phyloP scores from a whole-genome alignment of 2,329 filamentous ascomycete genomes.

The Bipolaris cookei region DNA sequence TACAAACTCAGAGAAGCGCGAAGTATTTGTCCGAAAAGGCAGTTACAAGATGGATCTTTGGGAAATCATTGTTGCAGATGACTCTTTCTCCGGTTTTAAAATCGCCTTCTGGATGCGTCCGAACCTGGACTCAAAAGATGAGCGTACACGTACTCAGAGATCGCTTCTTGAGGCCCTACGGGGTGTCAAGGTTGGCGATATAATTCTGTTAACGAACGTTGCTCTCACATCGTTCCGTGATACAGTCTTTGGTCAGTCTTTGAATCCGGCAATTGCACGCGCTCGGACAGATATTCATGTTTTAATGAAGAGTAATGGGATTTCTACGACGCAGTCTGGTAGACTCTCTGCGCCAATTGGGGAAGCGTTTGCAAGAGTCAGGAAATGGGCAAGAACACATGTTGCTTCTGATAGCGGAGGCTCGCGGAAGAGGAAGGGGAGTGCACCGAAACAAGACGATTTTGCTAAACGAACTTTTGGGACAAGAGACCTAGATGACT shows the following conservation, averaged over 20 bases:
- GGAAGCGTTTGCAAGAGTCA: slow-evolving; percentile 70
- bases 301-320: slow-evolving; percentile 63
- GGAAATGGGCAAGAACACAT: slow-evolving; percentile 77
- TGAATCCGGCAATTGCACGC: slow-evolving; percentile 73
- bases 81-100: slow-evolving; percentile 79
- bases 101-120: slow-evolving; percentile 81
- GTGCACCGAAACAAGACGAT: slow-evolving; percentile 3
- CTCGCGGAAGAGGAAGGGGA: slow-evolving; percentile 30
- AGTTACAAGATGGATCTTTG: slow-evolving; percentile 54
- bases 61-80: slow-evolving; percentile 70
- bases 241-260: slow-evolving; percentile 82
- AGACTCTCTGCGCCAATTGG: slow-evolving; percentile 58
- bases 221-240: slow-evolving; percentile 76
- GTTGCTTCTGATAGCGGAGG: slow-evolving; percentile 54
- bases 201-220: slow-evolving; percentile 80
- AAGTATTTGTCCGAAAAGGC: slow-evolving; percentile 71
- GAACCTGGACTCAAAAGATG: slow-evolving; percentile 15
- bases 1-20: slow-evolving; percentile 69
- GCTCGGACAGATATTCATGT: slow-evolving; percentile 70
- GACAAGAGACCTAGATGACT: slow-evolving; percentile 24
- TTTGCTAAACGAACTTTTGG: slow-evolving; percentile 20
- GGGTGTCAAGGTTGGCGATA: slow-evolving; percentile 70
- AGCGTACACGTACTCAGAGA: slow-evolving; percentile 31
- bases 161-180: slow-evolving; percentile 52
- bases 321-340: slow-evolving; percentile 56